Percentiles rank a stretch among this genome's conserved stretches.
phyloP scores from a whole-genome alignment of 1,284 basidiomycete species.

The Moesziomyces sp. region DNA sequence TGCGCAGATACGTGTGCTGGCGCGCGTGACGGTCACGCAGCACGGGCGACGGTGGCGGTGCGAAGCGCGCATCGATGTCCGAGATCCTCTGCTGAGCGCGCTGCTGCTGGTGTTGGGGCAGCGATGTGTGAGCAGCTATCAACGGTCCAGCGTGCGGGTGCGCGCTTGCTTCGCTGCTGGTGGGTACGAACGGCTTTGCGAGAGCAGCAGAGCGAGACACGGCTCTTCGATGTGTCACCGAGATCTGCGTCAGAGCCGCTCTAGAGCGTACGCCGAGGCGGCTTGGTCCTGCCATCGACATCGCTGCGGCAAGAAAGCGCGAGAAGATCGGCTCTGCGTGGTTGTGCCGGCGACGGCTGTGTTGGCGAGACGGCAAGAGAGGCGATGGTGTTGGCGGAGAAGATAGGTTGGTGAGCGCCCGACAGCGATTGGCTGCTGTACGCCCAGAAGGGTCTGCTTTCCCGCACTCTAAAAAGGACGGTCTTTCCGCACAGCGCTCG shows the following conservation, averaged over 20 bases:
- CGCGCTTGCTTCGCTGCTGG: background rate
- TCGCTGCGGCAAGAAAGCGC: background rate
- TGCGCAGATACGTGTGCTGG: slow-evolving; percentile 81
- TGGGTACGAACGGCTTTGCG: slow-evolving; percentile 10
- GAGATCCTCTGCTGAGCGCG: slow-evolving; percentile 34
- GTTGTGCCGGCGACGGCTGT: no score
- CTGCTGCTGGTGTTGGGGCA: slow-evolving; percentile 4
- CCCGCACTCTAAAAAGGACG: no score
- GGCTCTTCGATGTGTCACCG: slow-evolving; percentile 5
- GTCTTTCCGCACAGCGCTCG: background rate
- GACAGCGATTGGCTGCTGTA: background rate
- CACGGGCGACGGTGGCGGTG: slow-evolving; percentile 21
- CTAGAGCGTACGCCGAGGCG: slow-evolving; percentile 6
- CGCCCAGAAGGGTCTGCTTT: background rate
- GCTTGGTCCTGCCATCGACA: slow-evolving; percentile 28
- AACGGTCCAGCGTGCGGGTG: background rate
- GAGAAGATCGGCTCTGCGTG: no score
- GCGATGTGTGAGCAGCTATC: background rate
- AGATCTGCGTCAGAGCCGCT: background rate
- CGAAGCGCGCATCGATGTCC: slow-evolving; percentile 25
- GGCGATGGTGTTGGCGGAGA: background rate
- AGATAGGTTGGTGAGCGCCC: background rate
- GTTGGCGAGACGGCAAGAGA: no score
- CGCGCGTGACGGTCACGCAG: slow-evolving; percentile 52
- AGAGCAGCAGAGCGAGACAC: slow-evolving; percentile 4